Evolutionary conservation across 176 grass and related monocot species (phyloP).

Genomic region (Olyra latifolia): DNA sequence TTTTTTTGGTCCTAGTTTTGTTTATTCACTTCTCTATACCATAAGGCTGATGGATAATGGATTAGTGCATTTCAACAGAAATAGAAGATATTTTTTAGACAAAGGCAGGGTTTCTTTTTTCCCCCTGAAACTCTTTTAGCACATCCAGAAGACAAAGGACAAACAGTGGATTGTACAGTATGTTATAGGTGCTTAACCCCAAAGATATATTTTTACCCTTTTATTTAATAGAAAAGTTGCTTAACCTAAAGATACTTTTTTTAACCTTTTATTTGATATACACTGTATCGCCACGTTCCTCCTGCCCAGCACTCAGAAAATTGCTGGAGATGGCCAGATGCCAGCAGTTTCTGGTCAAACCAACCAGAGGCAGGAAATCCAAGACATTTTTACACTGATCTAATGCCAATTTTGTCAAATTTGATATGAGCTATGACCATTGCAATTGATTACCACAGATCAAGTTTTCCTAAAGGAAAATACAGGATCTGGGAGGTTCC

Average conservation of each 20-base stretch:
- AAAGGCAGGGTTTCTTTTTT: neutral
- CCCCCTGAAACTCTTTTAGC: neutral
- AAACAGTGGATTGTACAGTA: neutral
- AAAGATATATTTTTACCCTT: neutral
- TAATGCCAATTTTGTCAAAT: neutral
- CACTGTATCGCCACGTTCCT: neutral
- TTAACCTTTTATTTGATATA: neutral
- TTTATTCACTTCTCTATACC: neutral
- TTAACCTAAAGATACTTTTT: neutral
- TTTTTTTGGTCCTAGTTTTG: neutral
- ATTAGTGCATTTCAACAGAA: neutral
- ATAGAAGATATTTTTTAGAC: too few species aligned
- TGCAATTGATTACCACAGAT: neutral
- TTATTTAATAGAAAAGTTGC: neutral
- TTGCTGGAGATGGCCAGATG: neutral
- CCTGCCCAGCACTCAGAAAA: neutral
- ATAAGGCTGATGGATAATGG: neutral
- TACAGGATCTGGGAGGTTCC: neutral
- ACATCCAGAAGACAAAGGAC: neutral
- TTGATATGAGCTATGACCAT: neutral
- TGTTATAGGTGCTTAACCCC: neutral
- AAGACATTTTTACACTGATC: neutral
- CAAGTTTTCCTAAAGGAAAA: neutral
- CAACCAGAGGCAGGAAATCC: neutral
- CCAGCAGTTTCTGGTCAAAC: neutral